Base-by-base conservation (phyloP, 495 filamentous ascomycete species). In the Lichina pygmaea region DNA sequence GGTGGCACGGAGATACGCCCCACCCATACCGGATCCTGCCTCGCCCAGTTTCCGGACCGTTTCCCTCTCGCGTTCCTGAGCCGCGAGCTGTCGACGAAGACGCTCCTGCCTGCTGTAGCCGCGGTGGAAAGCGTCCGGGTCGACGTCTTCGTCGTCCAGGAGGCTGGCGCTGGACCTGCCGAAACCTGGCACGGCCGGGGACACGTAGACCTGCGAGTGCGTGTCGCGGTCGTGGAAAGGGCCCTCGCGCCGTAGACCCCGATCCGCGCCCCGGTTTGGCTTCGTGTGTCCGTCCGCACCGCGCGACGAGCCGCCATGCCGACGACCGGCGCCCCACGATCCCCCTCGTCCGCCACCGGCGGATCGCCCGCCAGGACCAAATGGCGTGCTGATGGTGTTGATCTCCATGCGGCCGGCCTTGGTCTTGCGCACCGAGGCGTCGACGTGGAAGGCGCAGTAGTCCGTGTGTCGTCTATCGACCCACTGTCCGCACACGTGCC, bases 371-470 rank as follows among this genome's bases (percentile, higher is more conserved):
- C 62, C 66, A 43, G 59, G 67, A 24, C 60, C 68, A 52, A 62
- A 67, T 10, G 56, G 56, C 16, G 44, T 55, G 44, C 39, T 50
- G 63, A 71, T 71, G 11, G 66, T 70, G 51, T 89, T 86, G 47
- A 95, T 69, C 51, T 93, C 89, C 64, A 86, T 78, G 8, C 91
- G 67, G 0, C 68, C 61, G 4, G 71, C 58, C 39, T 78, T 75
- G 3, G 73, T 73, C 50, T 77, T 80, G 43, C 75, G 71, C 2
- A 94, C 58, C 12, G 78, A 75, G 13, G 76, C 56, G 53, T 93
- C 80, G 51, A 92, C 71, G 54, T 99, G 89, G 52, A 80, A 99
- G 49, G 91, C 81, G 61, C 89, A 99, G 56, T 78, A 83, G 50
- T 92, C 78, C 7, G 85, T 93, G 52, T 82, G 81, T 8, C 81